Evolutionary conservation across 1,284 basidiomycete genomes (phyloP).

Genomic region (Rhizopogon parksii): DNA sequence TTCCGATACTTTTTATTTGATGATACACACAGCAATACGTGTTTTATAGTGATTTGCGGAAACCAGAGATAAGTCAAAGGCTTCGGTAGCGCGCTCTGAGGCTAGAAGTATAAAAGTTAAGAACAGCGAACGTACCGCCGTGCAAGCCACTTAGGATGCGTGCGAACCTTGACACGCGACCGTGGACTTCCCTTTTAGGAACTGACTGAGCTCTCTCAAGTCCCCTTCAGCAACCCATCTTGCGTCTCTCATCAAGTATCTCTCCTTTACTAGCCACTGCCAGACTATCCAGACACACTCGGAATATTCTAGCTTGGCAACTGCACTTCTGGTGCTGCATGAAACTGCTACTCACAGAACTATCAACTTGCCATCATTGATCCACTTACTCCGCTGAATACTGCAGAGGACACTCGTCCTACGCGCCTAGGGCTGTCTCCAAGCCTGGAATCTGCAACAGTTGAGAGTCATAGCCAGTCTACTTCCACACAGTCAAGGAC

Average conservation of each 20-base stretch:
- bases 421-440: conserved; percentile 35
- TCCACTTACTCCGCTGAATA: conserved; percentile 51
- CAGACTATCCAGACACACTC: conserved; percentile 10
- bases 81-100: neutral
- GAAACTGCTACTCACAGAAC: conserved; percentile 21
- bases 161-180: conserved; percentile 18
- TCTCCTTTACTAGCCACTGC: conserved; percentile 16
- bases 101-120: neutral
- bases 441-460: conserved; percentile 40
- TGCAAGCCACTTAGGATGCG: neutral
- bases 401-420: conserved; percentile 51
- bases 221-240: conserved; percentile 22
- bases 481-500: conserved; percentile 22
- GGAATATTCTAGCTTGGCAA: neutral
- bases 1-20: neutral
- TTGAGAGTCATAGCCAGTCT: conserved; percentile 25
- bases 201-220: conserved; percentile 19
- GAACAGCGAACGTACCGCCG: no score
- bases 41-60: conserved; percentile 3
- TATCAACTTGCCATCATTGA: conserved; percentile 53
- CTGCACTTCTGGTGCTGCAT: conserved; percentile 26
- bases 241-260: conserved; percentile 10
- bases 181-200: conserved; percentile 25
- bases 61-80: conserved; percentile 5
- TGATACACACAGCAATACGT: conserved; percentile 11